These are phyloP conservation scores for Gillenia trifoliata DNA, from an alignment of 306 rosid species.

Conservation along the genomic window DNA sequence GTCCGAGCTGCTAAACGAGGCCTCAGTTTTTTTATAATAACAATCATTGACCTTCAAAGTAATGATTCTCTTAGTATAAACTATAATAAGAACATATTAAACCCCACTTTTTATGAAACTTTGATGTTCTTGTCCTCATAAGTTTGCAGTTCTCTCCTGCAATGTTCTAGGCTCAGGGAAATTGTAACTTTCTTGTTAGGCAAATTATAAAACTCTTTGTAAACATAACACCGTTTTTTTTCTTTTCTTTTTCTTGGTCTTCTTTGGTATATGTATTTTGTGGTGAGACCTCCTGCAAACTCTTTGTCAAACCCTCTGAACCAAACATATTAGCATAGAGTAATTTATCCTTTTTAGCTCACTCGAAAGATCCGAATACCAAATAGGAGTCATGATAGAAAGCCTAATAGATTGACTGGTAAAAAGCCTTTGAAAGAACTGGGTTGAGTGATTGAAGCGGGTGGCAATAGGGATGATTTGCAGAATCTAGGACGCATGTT, in stretches of 20 bases:
- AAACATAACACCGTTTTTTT: background rate
- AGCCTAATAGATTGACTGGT: background rate
- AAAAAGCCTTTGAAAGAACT: background rate
- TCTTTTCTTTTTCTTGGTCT: background rate
- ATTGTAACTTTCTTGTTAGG: background rate
- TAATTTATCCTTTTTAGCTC: background rate
- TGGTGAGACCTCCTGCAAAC: too few relatives aligned
- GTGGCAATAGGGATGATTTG: background rate
- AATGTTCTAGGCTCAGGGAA: background rate
- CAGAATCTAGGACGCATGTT: background rate
- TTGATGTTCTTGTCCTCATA: background rate
- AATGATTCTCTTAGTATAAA: background rate
- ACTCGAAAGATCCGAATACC: background rate
- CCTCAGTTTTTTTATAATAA: background rate
- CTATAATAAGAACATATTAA: background rate
- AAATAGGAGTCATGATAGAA: background rate
- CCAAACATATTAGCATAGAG: background rate
- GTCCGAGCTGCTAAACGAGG: too few relatives aligned
- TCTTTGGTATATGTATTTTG: background rate
- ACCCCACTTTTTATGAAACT: background rate
- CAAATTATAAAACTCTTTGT: background rate
- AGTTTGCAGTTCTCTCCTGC: background rate
- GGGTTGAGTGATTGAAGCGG: background rate
- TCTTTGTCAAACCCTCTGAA: background rate
- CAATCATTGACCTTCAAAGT: constrained; percentile 3